Percentiles rank a stretch among this genome's conserved stretches.
Conservation (phyloP, 2,329 filamentous ascomycete genomes). For the Coniochaeta sp. region DNA sequence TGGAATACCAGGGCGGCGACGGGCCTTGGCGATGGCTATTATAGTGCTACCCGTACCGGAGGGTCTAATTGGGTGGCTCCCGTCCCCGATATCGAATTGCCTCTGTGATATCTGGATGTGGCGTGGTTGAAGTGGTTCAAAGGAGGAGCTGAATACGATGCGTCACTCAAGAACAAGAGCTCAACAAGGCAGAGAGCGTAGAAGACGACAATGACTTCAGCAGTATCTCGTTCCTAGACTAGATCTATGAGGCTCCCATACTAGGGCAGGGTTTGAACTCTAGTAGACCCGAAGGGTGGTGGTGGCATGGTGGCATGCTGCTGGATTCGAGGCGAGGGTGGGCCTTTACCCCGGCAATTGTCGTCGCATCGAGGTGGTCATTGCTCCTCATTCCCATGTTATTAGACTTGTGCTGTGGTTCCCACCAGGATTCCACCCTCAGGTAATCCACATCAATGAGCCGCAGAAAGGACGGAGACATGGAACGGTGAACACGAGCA, state of each 20-base stretch:
- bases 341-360: not conserved
- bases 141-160: not conserved
- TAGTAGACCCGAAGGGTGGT: not conserved
- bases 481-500: not conserved
- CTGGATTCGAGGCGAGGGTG: not conserved
- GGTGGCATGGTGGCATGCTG: not conserved
- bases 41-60: not conserved
- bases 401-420: too few species aligned
- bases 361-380: slow-evolving; percentile 1
- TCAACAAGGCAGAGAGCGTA: not conserved
- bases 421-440: not conserved
- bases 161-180: not conserved
- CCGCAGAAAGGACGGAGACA: not conserved
- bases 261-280: not conserved
- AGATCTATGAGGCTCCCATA: not conserved
- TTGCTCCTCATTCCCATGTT: slow-evolving; percentile 1
- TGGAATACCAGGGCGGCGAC: not conserved
- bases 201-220: not conserved
- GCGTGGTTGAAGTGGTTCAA: not conserved
- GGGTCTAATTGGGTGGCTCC: not conserved
- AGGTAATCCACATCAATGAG: not conserved
- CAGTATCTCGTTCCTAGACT: not conserved
- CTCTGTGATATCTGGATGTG: not conserved
- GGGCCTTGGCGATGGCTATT: not conserved
- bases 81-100: not conserved